Percentiles rank a stretch among this genome's conserved stretches.
phyloP scores from a whole-genome alignment of 2,329 filamentous ascomycete species.

The Diaporthe vexans region DNA sequence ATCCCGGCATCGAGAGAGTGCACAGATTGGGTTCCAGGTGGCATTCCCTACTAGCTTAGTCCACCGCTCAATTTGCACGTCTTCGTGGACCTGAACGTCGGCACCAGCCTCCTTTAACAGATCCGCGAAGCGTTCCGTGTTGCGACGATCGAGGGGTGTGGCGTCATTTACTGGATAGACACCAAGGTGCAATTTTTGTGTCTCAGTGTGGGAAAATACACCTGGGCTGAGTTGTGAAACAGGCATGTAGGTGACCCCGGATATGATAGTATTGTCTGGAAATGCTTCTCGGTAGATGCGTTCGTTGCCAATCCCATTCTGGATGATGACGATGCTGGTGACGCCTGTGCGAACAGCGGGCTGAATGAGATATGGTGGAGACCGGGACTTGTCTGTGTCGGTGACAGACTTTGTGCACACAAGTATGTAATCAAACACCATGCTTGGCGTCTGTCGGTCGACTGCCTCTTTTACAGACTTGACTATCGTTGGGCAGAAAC shows the following conservation, averaged over 20 bases:
- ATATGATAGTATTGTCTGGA: background rate
- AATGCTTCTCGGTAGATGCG: background rate
- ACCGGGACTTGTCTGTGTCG: background rate
- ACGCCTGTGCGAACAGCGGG: background rate
- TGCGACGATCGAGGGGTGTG: background rate
- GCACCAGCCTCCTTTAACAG: background rate
- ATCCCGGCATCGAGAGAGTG: background rate
- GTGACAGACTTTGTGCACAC: background rate
- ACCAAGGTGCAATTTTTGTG: background rate
- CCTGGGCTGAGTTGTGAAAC: background rate
- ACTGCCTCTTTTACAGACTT: background rate
- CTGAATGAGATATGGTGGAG: background rate
- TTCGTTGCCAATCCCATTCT: background rate
- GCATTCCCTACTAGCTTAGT: background rate
- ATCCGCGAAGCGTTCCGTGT: background rate
- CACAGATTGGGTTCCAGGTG: background rate
- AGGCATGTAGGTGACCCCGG: background rate
- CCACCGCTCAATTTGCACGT: background rate
- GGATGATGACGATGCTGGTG: background rate
- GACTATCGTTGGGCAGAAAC: background rate
- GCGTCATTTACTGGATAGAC: background rate
- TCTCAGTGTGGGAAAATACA: background rate
- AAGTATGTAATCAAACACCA: background rate
- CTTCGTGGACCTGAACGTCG: background rate
- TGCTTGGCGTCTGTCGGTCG: background rate